Percentiles rank a stretch among this genome's conserved stretches.
These are phyloP conservation scores for Backusella tarrabulga DNA, from an alignment of 192 early-diverging fungal genomes.

Conservation along the genomic window DNA sequence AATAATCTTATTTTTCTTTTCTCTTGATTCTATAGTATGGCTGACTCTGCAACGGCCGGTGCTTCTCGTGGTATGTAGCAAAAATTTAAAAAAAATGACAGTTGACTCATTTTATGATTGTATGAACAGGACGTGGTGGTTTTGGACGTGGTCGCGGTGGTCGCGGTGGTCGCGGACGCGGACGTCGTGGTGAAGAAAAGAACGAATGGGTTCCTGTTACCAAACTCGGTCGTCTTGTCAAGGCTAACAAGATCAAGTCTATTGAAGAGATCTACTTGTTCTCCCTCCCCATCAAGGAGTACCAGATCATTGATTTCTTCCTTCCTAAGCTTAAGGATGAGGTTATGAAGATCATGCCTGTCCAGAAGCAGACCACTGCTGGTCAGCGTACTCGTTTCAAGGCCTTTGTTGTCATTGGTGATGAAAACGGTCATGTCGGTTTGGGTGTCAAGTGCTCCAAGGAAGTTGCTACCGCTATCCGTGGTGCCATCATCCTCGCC, in stretches of 20 bases:
- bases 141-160: slow-evolving; percentile 78
- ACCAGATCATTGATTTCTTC: slow-evolving; percentile 97
- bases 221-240: slow-evolving; percentile 98
- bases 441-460: slow-evolving; percentile 99
- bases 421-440: slow-evolving; percentile 97
- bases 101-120: background rate
- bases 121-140: slow-evolving; percentile 65
- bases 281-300: slow-evolving; percentile 99
- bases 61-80: slow-evolving; percentile 53
- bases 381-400: slow-evolving; percentile 99
- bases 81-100: background rate
- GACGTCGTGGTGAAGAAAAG: slow-evolving; percentile 84
- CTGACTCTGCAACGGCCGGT: slow-evolving; percentile 78
- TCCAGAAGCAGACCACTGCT: slow-evolving; percentile 99
- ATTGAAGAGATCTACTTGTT: slow-evolving; percentile 98
- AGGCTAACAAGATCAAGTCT: slow-evolving; percentile 95
- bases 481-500: slow-evolving; percentile 98
- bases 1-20: background rate
- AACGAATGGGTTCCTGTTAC: slow-evolving; percentile 92
- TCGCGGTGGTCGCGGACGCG: slow-evolving; percentile 75
- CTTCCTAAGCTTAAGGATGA: slow-evolving; percentile 96
- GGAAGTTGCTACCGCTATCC: slow-evolving; percentile 98
- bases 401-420: slow-evolving; percentile 99
- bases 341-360: slow-evolving; percentile 99
- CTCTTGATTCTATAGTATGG: slow-evolving; percentile 51